phyloP scores from a whole-genome alignment of 2,329 filamentous ascomycete species.

The Neurospora sp. region DNA sequence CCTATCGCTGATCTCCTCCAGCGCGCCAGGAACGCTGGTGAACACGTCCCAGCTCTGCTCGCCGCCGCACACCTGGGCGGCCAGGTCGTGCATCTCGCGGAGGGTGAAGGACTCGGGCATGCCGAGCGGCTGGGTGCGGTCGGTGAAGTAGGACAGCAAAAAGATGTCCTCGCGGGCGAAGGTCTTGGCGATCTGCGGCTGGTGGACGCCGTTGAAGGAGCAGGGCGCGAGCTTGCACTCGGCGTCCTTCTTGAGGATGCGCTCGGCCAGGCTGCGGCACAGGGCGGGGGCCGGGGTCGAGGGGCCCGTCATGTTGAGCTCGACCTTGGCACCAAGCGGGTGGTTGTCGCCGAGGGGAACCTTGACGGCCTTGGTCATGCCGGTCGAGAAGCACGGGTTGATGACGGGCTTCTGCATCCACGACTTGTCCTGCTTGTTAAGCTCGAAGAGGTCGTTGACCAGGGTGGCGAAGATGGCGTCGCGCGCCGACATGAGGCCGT shows the following conservation, averaged over 20 bases:
- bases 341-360: slow-evolving; percentile 61
- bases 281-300: slow-evolving; percentile 66
- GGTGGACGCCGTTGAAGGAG: slow-evolving; percentile 96
- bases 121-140: slow-evolving; percentile 84
- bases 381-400: slow-evolving; percentile 80
- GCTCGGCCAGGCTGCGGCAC: slow-evolving; percentile 84
- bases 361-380: slow-evolving; percentile 64
- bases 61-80: slow-evolving; percentile 75
- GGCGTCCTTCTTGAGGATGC: slow-evolving; percentile 79
- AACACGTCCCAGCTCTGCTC: slow-evolving; percentile 74
- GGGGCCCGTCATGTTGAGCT: slow-evolving; percentile 84
- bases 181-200: slow-evolving; percentile 84
- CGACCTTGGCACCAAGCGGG: slow-evolving; percentile 51
- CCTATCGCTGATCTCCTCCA: slow-evolving; percentile 69
- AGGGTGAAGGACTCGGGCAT: slow-evolving; percentile 98
- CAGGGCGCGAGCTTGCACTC: slow-evolving; percentile 80
- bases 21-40: slow-evolving; percentile 60
- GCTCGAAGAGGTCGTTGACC: slow-evolving; percentile 60
- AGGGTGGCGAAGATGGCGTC: slow-evolving; percentile 73
- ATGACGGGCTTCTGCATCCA: slow-evolving; percentile 65
- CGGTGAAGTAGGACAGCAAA: slow-evolving; percentile 97
- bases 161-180: slow-evolving; percentile 88
- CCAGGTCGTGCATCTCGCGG: slow-evolving; percentile 77
- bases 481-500: slow-evolving; percentile 90
- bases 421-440: slow-evolving; percentile 43